Base-by-base conservation (phyloP, 2,329 filamentous ascomycete species). In the Microthyrium microscopicum region DNA sequence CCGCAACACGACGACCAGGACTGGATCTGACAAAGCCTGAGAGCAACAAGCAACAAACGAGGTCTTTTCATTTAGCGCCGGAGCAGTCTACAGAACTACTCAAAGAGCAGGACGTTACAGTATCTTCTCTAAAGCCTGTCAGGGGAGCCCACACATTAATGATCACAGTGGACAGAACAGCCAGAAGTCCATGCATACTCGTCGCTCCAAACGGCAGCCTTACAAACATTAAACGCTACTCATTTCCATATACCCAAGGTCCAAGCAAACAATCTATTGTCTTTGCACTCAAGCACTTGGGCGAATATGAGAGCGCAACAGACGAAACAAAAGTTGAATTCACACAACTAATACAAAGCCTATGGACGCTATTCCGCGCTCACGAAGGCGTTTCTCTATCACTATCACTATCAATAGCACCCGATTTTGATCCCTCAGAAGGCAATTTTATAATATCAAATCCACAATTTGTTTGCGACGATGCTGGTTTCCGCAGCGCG, bases 401-500 rank as follows among this genome's bases (percentile, higher is more conserved):
- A 66, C 12, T 55, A 54, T 19, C 50, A 70, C 39, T 56, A 61
- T 2, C 12, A 3, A 44, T 66, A 9, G 49, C 56, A 8, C 40
- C 42, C 26, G 39, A 26, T 6, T 17, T 35, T 6, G 56, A 60
- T 13, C 46, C 48, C 2, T 43, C 78, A 1, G 56, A 66, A 33
- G n/a, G n/a, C n/a, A n/a, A n/a, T n/a, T n/a, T n/a, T n/a, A n/a
- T n/a, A n/a, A 53, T 74, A 12, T 61, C 62, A 20, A 57, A 56
- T 25, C 65, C 73, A 1, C 58, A 61, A 30, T 68, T 79, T 44
- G 67, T 68, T 38, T 77, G 81, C 55, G 77, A 81, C 52, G 74
- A 80, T 53, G 73, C 76, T 2, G 73, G 75, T 1, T 73, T 68
- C 52, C 64, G 66, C 35, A 76, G 68, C 45, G 60, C 61, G 2